Conservation (phyloP, 2,329 filamentous ascomycete species). For the Xylaria sp. region DNA sequence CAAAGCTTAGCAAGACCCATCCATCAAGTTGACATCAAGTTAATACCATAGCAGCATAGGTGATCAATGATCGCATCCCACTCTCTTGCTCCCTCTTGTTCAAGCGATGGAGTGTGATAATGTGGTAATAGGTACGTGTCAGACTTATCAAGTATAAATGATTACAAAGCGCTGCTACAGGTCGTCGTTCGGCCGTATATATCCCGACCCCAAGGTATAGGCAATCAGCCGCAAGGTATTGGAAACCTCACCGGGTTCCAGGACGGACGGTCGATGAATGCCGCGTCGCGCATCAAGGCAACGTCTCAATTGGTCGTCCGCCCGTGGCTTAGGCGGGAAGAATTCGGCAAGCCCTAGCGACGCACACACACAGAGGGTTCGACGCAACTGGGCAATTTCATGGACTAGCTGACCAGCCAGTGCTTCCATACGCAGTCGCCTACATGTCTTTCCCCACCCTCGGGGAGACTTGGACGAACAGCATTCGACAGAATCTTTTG, state of each 20-base stretch:
- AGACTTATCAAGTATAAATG: neutral
- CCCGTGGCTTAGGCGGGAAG: neutral
- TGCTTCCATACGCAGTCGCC: neutral
- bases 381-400: too few species aligned
- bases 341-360: neutral
- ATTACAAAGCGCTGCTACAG: too few species aligned
- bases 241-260: neutral
- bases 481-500: neutral
- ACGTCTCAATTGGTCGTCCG: neutral
- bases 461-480: neutral
- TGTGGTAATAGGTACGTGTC: neutral
- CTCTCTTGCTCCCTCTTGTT: neutral
- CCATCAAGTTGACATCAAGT: neutral
- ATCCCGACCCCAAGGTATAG: too few species aligned
- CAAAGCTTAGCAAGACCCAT: too few species aligned
- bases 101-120: neutral
- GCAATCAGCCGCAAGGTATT: neutral
- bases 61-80: neutral
- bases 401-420: too few species aligned
- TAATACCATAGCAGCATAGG: too few species aligned
- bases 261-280: neutral
- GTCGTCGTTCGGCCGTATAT: too few species aligned
- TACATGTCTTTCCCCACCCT: neutral
- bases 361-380: neutral
- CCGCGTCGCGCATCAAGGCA: neutral